Conservation (phyloP, 2,329 filamentous ascomycete genomes). For the Hypoxylon sp. region DNA sequence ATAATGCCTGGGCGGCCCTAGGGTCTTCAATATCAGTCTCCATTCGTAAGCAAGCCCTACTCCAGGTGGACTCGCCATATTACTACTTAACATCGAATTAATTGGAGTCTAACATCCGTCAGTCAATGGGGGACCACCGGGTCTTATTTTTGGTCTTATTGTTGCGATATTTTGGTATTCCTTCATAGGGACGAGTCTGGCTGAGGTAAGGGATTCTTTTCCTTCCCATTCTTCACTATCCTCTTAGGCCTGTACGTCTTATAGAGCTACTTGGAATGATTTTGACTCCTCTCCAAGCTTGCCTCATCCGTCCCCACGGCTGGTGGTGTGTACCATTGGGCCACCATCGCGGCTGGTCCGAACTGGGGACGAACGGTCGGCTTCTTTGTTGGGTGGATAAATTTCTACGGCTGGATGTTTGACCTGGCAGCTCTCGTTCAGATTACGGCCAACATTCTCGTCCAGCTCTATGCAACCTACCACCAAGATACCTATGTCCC, state of each 20-base stretch:
- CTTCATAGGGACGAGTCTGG: conserved; percentile 60
- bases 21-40: conserved; percentile 72
- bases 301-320: conserved; percentile 73
- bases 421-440: conserved; percentile 71
- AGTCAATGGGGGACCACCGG: conserved; percentile 61
- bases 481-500: conserved; percentile 66
- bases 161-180: conserved; percentile 62
- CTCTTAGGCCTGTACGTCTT: not conserved
- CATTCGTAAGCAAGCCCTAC: conserved; percentile 57
- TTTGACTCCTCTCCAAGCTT: conserved; percentile 57
- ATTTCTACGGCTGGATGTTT: conserved; percentile 74
- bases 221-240: not conserved
- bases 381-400: conserved; percentile 65
- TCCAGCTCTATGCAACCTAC: conserved; percentile 73
- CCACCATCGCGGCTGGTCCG: conserved; percentile 69
- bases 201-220: conserved; percentile 55
- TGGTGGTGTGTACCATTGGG: conserved; percentile 74
- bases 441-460: conserved; percentile 71
- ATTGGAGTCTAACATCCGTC: conserved; percentile 1
- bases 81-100: conserved; percentile 11
- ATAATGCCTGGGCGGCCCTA: conserved; percentile 76
- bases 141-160: conserved; percentile 61
- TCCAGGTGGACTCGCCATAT: conserved; percentile 10
- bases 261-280: not conserved
- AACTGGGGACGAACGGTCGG: conserved; percentile 67